Base-by-base conservation (phyloP, 148 eudicot genomes). In the Camellia sinensis region DNA sequence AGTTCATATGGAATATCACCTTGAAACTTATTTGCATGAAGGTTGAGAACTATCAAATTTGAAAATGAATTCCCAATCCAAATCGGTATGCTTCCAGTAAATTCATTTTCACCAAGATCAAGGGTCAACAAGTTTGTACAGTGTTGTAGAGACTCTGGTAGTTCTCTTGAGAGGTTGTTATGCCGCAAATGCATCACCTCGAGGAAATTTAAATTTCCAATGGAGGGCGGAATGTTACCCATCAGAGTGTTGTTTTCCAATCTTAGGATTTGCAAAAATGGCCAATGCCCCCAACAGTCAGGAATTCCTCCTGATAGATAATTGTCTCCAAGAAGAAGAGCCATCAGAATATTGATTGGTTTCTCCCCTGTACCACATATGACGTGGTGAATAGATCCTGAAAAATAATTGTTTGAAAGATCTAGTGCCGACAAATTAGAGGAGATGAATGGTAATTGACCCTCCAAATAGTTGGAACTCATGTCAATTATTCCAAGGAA, bases 71-170 rank as follows among this genome's bases (percentile, higher is more conserved):
- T 67, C 44, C 70, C 70, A 0, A 67, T 67, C 70, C 70, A 67
- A 15, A n/a, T 43, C 19, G 78, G 81, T 14, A 78, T 62, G 57
- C 22, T 73, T 41, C 81, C 84, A n/a, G 15, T 40, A n/a, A 82
- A 17, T 7, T 52, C 14, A n/a, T 82, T 82, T 22, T 64, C 57
- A 41, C 60, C 15, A 14, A 78, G 57, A 14, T 78, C 67, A 3
- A 82, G 1, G n/a, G 60, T 54, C 46, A 1, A 0, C 40, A 83
- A 57, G 2, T 3, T 1, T 1, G 74, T 43, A 56, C 78, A 83
- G 11, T 63, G 54, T 0, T 41, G 56, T 4, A 80, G 29, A 4
- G 81, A 37, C 60, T 2, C 18, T 2, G 85, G 85, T 59, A 83
- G 18, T 54, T 50, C 59, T 2, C 82, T 72, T 45, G 79, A 74